Base-by-base conservation (phyloP, 768 basidiomycete species). In the Xerocomellus intermedius region DNA sequence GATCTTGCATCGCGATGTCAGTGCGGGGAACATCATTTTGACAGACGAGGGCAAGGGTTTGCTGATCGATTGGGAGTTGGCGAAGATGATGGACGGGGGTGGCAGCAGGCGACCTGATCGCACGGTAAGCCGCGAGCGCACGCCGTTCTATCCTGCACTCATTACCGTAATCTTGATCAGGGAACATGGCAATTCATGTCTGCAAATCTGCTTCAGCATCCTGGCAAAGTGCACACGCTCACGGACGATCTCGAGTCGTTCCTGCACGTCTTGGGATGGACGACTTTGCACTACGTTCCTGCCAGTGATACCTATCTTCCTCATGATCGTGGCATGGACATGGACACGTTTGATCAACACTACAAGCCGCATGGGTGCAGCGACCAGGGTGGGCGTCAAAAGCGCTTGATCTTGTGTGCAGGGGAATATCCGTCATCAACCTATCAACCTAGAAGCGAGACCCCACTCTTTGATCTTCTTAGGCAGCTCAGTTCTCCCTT, bases 181-280 rank as follows among this genome's bases (percentile, higher is more conserved):
- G 53, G 49, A 3, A 58, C 50, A 7, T 51, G 57, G 54, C 38
- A 46, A 16, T 58, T 54, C n/a, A n/a, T n/a, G n/a, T n/a, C n/a
- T n/a, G n/a, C n/a, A n/a, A n/a, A n/a, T n/a, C n/a, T n/a, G n/a
- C 60, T 72, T 4, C 8, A 14, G 30, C 2, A 12, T 3, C 30
- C 30, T 10, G 30, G 30, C 30, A 32, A 32, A 10, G 10, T 12
- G 30, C 30, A 32, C 30, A 43, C 30, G 1, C 53, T 70, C 16
- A 49, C 60, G 22, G 70, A 73, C 22, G 70, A 74, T 47, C 44
- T 74, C 4, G 69, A 73, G 50, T 72, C 73, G 0, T 69, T 73
- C 48, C 17, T 61, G 33, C 56, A 63, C 37, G 38, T 53, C 26
- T 37, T 53, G 0, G 52, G n/a, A 24, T 53, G 54, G 48, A 49